Percentiles rank a stretch among this genome's conserved stretches.
Conservation (phyloP, 208 protist species). For the Trichomonas vaginalis region DNA sequence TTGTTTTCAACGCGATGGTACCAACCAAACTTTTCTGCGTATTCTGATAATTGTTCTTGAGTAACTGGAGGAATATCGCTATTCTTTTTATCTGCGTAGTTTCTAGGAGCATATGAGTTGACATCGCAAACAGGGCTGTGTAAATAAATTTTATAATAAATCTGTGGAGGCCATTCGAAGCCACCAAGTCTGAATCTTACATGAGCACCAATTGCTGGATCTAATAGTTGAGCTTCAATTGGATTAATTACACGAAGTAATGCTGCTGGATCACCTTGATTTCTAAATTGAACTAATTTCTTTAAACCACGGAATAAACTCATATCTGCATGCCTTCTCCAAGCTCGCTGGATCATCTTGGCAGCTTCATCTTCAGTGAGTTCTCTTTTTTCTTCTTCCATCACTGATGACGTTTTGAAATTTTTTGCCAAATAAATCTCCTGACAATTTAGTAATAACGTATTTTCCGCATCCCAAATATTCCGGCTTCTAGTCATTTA, state of each 20-base stretch:
- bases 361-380: not conserved
- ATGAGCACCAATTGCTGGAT: conserved; percentile 36
- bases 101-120: conserved; percentile 36
- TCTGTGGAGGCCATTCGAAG: conserved; percentile 35
- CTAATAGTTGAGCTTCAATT: conserved; percentile 33
- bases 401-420: no score
- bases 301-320: not conserved
- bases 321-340: not conserved
- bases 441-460: no score
- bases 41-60: not conserved
- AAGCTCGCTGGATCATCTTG: not conserved
- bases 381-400: no score
- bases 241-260: conserved; percentile 42
- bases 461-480: no score
- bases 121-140: conserved; percentile 37
- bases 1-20: conserved; percentile 37
- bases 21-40: conserved; percentile 15
- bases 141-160: conserved; percentile 45
- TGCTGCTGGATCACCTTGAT: conserved; percentile 1
- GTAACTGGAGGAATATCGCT: not conserved
- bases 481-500: no score
- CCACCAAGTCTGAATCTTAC: conserved; percentile 42
- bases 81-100: conserved; percentile 25
- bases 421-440: no score
- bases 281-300: not conserved